A percentile compares a stretch with the other conserved stretches of the same genome.
Conservation (phyloP, 2,329 filamentous ascomycete species). For the Pseudogymnoascus sp. region DNA sequence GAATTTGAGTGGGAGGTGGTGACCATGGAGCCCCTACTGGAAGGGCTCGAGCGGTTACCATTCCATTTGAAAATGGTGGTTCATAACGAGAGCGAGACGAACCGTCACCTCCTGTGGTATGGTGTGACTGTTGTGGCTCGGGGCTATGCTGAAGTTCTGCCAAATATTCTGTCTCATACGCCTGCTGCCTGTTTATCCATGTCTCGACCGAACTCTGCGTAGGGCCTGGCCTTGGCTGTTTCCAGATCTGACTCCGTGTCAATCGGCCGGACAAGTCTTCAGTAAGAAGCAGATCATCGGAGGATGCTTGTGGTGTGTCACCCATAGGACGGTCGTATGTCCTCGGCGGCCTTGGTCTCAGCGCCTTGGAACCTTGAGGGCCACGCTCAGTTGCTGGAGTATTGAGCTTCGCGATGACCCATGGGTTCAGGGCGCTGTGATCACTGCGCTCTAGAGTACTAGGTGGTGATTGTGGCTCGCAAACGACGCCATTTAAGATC, state of each 20-base stretch:
- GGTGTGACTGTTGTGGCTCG: not conserved
- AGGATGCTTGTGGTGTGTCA: not conserved
- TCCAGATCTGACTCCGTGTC: not conserved
- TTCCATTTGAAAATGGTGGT: not conserved
- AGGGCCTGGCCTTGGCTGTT: not conserved
- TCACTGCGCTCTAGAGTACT: not conserved
- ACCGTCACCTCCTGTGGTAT: not conserved
- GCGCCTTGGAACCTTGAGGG: not conserved
- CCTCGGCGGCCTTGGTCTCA: not conserved
- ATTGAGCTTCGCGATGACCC: constrained; percentile 34
- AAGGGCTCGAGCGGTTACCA: constrained; percentile 6
- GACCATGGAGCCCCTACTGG: constrained; percentile 12
- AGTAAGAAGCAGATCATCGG: not conserved
- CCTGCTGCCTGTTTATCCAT: not conserved
- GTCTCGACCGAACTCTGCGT: not conserved
- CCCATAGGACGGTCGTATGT: not conserved
- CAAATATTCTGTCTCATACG: not conserved
- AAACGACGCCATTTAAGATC: not conserved
- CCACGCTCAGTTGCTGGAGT: constrained; percentile 17
- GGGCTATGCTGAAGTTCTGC: not conserved
- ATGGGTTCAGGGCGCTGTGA: constrained; percentile 30
- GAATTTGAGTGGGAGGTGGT: constrained; percentile 12
- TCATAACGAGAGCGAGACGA: not conserved
- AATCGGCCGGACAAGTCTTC: not conserved
- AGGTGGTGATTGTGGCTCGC: not conserved